These are phyloP conservation scores for Pythium plurisporium DNA, from an alignment of 352 stramenopile species.

Conservation along the genomic window DNA sequence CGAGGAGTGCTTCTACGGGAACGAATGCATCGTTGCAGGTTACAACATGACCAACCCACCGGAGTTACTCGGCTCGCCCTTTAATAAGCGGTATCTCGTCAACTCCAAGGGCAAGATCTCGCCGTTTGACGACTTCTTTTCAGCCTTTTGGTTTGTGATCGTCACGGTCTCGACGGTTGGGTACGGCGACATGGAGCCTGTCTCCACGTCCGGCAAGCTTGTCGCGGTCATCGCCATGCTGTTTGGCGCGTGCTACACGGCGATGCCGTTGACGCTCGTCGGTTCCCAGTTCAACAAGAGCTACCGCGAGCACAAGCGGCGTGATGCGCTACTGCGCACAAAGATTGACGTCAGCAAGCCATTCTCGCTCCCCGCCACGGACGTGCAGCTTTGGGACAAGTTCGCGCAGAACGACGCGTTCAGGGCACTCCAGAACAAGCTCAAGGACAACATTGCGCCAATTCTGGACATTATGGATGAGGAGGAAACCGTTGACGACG, in stretches of 20 bases:
- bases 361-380: slow-evolving; percentile 33
- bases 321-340: slow-evolving; percentile 60
- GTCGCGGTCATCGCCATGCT: slow-evolving; percentile 76
- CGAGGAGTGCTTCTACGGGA: slow-evolving; percentile 70
- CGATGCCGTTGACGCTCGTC: slow-evolving; percentile 75
- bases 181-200: slow-evolving; percentile 75
- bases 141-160: slow-evolving; percentile 83
- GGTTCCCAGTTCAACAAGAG: slow-evolving; percentile 81
- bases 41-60: slow-evolving; percentile 56
- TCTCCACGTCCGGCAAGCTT: slow-evolving; percentile 60
- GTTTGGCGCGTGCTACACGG: slow-evolving; percentile 76
- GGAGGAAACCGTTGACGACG: slow-evolving; percentile 43
- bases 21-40: slow-evolving; percentile 50
- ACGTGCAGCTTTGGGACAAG: slow-evolving; percentile 46
- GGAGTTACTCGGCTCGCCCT: slow-evolving; percentile 42
- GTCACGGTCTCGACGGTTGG: slow-evolving; percentile 69
- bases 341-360: slow-evolving; percentile 73
- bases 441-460: slow-evolving; percentile 34
- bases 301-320: slow-evolving; percentile 73
- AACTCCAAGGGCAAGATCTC: slow-evolving; percentile 65
- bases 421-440: slow-evolving; percentile 29
- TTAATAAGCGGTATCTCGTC: slow-evolving; percentile 68
- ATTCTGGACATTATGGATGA: slow-evolving; percentile 45
- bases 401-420: slow-evolving; percentile 56
- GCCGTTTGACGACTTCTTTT: slow-evolving; percentile 78